A percentile compares a stretch with the other conserved stretches of the same genome.
Conservation (phyloP, 2,329 filamentous ascomycete species). For the Nigrospora oryzae region DNA sequence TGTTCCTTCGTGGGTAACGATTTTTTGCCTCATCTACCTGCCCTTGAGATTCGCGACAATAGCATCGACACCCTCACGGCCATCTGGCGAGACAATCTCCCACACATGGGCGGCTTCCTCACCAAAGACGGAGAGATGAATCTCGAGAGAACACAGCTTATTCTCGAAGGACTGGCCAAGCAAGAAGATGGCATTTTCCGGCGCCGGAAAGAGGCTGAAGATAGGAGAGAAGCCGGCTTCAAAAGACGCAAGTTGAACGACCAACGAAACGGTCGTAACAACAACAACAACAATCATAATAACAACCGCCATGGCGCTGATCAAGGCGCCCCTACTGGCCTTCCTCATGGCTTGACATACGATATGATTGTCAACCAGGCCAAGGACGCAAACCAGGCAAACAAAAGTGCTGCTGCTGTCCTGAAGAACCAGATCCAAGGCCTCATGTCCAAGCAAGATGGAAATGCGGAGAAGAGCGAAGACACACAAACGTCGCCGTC, state of each 20-base stretch:
- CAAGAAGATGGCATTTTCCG: slow-evolving; percentile 93
- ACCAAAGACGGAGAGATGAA: slow-evolving; percentile 93
- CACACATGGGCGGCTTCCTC: slow-evolving; percentile 87
- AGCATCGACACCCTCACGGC: slow-evolving; percentile 92
- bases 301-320: slow-evolving; percentile 21
- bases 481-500: slow-evolving; percentile 34
- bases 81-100: slow-evolving; percentile 94
- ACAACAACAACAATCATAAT: slow-evolving; percentile 18
- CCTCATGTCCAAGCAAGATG: slow-evolving; percentile 17
- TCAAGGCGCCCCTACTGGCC: slow-evolving; percentile 33
- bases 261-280: slow-evolving; percentile 25
- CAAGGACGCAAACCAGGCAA: slow-evolving; percentile 67
- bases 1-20: slow-evolving; percentile 99
- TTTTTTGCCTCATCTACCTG: slow-evolving; percentile 95
- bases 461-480: slow-evolving; percentile 5
- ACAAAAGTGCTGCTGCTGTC: slow-evolving; percentile 88
- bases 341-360: slow-evolving; percentile 60
- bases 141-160: slow-evolving; percentile 76
- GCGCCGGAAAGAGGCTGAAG: slow-evolving; percentile 76
- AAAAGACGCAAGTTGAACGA: slow-evolving; percentile 72
- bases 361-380: slow-evolving; percentile 69
- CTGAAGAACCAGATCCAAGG: slow-evolving; percentile 72
- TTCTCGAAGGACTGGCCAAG: slow-evolving; percentile 79
- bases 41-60: slow-evolving; percentile 92
- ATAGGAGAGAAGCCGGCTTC: slow-evolving; percentile 70